These are phyloP conservation scores for Blastobotrys apis DNA, from an alignment of 1,139 yeast species.

Conservation along the genomic window DNA sequence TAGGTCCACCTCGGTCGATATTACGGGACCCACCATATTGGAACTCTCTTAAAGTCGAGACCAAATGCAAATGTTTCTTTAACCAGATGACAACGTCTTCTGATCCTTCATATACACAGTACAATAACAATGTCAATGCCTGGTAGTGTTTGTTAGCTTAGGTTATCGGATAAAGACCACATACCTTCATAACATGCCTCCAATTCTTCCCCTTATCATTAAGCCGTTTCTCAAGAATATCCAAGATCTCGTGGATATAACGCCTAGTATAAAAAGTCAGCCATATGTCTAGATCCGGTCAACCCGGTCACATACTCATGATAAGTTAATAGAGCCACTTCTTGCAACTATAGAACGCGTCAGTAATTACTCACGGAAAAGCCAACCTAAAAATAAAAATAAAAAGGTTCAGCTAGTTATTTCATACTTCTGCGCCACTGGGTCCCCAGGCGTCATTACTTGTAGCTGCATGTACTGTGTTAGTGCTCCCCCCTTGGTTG, in stretches of 20 bases:
- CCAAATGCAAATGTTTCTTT: slow-evolving; percentile 67
- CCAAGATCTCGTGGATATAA: slow-evolving; percentile 86
- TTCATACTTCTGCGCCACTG: slow-evolving; percentile 49
- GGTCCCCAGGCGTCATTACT: slow-evolving; percentile 89
- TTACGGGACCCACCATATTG: slow-evolving; percentile 32
- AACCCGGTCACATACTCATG: slow-evolving; percentile 34
- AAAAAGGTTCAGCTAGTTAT: background rate
- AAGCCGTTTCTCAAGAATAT: slow-evolving; percentile 84
- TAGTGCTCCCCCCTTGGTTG: no score
- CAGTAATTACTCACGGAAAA: slow-evolving; percentile 2
- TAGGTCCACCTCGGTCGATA: slow-evolving; percentile 32
- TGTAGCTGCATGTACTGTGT: slow-evolving; percentile 62
- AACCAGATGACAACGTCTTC: slow-evolving; percentile 89
- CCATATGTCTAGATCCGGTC: background rate
- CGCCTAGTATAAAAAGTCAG: slow-evolving; percentile 36
- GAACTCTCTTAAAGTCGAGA: slow-evolving; percentile 62
- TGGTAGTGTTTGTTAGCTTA: slow-evolving; percentile 8
- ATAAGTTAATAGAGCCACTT: slow-evolving; percentile 70
- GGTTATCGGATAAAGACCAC: slow-evolving; percentile 1
- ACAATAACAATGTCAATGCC: slow-evolving; percentile 80
- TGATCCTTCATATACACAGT: slow-evolving; percentile 78
- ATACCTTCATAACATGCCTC: slow-evolving; percentile 83
- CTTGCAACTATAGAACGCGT: slow-evolving; percentile 51
- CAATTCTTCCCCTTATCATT: slow-evolving; percentile 97
- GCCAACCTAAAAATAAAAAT: background rate